Conservation (phyloP, 768 basidiomycete genomes). For the Suillus plorans region DNA sequence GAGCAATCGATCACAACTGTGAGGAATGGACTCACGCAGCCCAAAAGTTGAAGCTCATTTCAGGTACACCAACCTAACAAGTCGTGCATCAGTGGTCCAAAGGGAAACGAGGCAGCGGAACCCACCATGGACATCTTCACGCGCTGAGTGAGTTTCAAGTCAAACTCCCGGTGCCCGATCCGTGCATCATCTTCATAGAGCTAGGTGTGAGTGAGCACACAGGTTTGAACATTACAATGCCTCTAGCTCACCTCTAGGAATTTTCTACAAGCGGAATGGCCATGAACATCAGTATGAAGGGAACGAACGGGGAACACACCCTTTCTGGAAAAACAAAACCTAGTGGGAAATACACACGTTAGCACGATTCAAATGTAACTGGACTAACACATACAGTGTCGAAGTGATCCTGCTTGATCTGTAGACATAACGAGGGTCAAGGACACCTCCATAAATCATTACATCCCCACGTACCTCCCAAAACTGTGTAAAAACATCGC, state of each 20-base stretch:
- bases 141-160: constrained; percentile 85
- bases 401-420: constrained; percentile 97
- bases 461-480: constrained; percentile 56
- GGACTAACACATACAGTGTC: constrained; percentile 64
- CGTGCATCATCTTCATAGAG: constrained; percentile 97
- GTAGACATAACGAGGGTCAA: constrained; percentile 28
- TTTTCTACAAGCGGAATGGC: constrained; percentile 49
- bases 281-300: constrained; percentile 2
- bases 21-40: constrained; percentile 59
- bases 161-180: constrained; percentile 92
- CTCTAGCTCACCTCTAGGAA: constrained; percentile 63
- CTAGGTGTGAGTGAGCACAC: constrained; percentile 22
- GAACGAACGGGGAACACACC: constrained; percentile 43
- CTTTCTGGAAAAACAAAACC: constrained; percentile 98
- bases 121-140: constrained; percentile 99
- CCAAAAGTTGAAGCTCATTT: constrained; percentile 91
- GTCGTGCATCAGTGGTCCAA: neutral
- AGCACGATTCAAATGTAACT: neutral
- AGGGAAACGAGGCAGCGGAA: neutral
- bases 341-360: constrained; percentile 23
- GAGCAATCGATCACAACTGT: constrained; percentile 8
- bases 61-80: constrained; percentile 88
- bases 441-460: neutral
- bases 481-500: constrained; percentile 43
- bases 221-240: neutral